Evolutionary conservation across 2,329 filamentous ascomycete species (phyloP).

Genomic region (Exophiala alcalophila): DNA sequence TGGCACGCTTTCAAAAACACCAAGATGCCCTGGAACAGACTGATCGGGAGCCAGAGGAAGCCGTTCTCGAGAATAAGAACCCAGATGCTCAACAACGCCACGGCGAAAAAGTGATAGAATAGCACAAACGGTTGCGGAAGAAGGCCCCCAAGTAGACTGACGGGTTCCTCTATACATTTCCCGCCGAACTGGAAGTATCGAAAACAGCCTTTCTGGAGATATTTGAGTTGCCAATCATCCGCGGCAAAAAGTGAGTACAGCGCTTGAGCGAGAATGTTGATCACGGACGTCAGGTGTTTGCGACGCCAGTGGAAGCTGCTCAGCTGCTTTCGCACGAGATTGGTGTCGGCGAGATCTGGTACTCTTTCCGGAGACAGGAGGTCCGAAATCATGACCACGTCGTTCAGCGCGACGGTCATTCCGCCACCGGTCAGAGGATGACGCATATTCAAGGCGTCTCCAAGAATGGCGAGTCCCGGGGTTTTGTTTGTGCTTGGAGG

Average conservation of each 20-base stretch:
- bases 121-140: conserved; percentile 74
- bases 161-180: conserved; percentile 72
- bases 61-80: conserved; percentile 54
- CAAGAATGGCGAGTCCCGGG: conserved; percentile 74
- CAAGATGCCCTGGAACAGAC: conserved; percentile 62
- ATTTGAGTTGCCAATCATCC: conserved; percentile 65
- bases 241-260: conserved; percentile 90
- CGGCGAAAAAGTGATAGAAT: conserved; percentile 90
- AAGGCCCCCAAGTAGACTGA: conserved; percentile 76
- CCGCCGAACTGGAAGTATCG: conserved; percentile 77
- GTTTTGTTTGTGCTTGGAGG: conserved; percentile 71
- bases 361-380: conserved; percentile 69
- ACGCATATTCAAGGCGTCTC: conserved; percentile 99
- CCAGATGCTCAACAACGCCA: conserved; percentile 86
- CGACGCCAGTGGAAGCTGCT: conserved; percentile 79
- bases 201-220: conserved; percentile 88
- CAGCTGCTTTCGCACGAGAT: conserved; percentile 66
- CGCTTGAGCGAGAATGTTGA: conserved; percentile 97
- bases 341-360: conserved; percentile 65
- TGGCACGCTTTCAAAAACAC: conserved; percentile 78
- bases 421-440: conserved; percentile 94
- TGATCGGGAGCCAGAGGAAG: conserved; percentile 59
- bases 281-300: conserved; percentile 77
- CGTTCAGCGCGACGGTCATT: conserved; percentile 97
- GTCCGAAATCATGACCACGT: conserved; percentile 73